Evolutionary conservation across 345 rosid genomes (phyloP).

Genomic region (Hypericum androsaemum): DNA sequence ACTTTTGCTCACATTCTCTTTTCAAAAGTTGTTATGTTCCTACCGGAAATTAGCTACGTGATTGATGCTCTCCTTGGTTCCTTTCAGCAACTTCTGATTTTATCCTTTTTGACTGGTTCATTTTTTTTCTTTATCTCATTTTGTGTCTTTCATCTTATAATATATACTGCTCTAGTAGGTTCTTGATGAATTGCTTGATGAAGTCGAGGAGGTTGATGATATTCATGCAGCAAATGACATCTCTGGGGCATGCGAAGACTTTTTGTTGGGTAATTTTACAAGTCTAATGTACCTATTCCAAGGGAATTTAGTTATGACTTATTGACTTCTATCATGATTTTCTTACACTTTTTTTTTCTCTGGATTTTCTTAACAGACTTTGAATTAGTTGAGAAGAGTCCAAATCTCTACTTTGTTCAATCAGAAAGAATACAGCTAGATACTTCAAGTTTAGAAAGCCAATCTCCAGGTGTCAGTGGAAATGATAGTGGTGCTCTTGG

Average conservation of each 20-base stretch:
- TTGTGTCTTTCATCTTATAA: slow-evolving; percentile 11
- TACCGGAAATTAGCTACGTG: too few relatives aligned
- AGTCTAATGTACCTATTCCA: not conserved
- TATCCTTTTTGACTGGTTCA: too few relatives aligned
- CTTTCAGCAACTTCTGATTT: too few relatives aligned
- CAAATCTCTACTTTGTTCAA: slow-evolving; percentile 29
- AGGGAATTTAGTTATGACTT: not conserved
- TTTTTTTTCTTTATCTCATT: not conserved
- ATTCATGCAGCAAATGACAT: slow-evolving; percentile 44
- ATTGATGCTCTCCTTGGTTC: too few relatives aligned
- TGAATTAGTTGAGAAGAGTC: slow-evolving; percentile 40
- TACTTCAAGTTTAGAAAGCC: slow-evolving; percentile 52
- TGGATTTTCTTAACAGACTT: slow-evolving; percentile 36
- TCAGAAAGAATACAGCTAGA: slow-evolving; percentile 19
- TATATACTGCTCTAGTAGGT: slow-evolving; percentile 33
- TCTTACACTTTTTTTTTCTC: not conserved
- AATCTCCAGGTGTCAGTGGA: slow-evolving; percentile 56
- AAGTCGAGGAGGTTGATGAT: slow-evolving; percentile 58
- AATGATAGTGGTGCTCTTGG: slow-evolving; percentile 34
- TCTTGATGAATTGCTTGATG: slow-evolving; percentile 70
- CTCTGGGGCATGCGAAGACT: slow-evolving; percentile 37
- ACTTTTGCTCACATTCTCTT: not conserved
- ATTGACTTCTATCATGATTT: not conserved
- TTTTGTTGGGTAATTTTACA: slow-evolving; percentile 36
- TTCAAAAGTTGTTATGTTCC: not conserved